Evolutionary conservation across 2,329 filamentous ascomycete species (phyloP).

Genomic region (Fusarium phyllophilum): DNA sequence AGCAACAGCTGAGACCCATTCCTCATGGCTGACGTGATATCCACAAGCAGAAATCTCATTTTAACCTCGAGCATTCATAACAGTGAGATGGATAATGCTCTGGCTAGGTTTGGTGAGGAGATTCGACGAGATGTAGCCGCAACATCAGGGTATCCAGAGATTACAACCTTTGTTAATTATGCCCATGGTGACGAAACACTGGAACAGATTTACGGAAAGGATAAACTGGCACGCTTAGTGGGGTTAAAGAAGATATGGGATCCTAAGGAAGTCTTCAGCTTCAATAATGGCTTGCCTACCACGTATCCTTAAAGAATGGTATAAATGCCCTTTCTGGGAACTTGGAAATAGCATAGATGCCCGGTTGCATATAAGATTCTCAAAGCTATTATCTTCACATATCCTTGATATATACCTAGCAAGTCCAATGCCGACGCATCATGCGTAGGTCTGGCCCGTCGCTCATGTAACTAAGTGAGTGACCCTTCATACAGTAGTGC

Average conservation of each 20-base stretch:
- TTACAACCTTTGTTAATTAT: background rate
- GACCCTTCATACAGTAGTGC: background rate
- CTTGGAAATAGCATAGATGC: accelerated
- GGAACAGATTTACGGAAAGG: background rate
- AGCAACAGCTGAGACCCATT: accelerated
- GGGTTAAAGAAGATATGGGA: background rate
- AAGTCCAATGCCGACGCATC: background rate
- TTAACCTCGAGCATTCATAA: background rate
- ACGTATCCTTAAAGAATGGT: background rate
- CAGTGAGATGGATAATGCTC: background rate
- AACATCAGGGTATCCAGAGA: background rate
- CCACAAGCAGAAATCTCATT: accelerated
- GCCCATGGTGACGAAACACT: background rate
- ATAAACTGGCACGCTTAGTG: accelerated
- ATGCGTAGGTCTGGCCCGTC: background rate
- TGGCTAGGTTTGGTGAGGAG: background rate
- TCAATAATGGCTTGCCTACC: background rate
- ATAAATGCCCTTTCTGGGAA: too few relatives aligned
- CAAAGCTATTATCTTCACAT: accelerated
- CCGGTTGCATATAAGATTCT: accelerated
- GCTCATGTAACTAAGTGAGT: background rate
- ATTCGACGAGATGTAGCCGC: background rate
- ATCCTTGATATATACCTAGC: too few relatives aligned
- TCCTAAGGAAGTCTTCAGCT: background rate
- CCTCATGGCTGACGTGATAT: background rate